These are phyloP conservation scores for Rhynchosporium secalis DNA, from an alignment of 2,329 filamentous ascomycete genomes.

Conservation along the genomic window DNA sequence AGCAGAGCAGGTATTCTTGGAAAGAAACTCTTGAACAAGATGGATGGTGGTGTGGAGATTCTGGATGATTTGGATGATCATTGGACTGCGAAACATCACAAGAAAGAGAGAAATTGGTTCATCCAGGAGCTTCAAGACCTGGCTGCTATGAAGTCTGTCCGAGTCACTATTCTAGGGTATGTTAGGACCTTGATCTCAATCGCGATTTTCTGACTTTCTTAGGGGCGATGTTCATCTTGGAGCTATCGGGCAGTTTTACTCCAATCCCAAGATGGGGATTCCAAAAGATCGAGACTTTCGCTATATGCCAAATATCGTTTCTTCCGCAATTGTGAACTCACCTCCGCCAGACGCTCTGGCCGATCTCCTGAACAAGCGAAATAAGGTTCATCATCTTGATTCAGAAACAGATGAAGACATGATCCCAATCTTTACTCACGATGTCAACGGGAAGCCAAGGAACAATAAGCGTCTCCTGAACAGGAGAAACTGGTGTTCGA, in stretches of 20 bases:
- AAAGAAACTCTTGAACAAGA: conserved; percentile 75
- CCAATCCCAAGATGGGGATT: conserved; percentile 76
- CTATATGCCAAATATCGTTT: conserved; percentile 96
- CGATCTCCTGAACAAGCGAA: conserved; percentile 89
- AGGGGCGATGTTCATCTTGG: conserved; percentile 93
- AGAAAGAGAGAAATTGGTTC: conserved; percentile 81
- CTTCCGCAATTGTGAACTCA: conserved; percentile 90
- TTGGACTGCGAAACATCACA: conserved; percentile 96
- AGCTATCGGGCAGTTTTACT: conserved; percentile 92
- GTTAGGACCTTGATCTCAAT: conserved; percentile 19
- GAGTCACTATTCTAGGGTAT: conserved; percentile 82
- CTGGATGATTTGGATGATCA: conserved; percentile 93
- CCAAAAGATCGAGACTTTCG: conserved; percentile 89
- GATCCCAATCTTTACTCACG: conserved; percentile 88
- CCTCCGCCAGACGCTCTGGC: conserved; percentile 86
- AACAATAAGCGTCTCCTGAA: conserved; percentile 91
- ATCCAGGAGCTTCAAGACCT: conserved; percentile 91
- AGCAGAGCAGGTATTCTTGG: conserved; percentile 80
- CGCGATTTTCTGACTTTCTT: conserved; percentile 26
- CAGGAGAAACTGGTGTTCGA: conserved; percentile 93
- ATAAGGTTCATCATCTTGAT: conserved; percentile 74
- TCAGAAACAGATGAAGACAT: conserved; percentile 88
- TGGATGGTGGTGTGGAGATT: conserved; percentile 89
- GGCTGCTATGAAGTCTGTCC: conserved; percentile 87
- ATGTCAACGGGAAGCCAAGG: conserved; percentile 83